Base-by-base conservation (phyloP, 2,329 filamentous ascomycete genomes). In the Arthrobotrys musiformis region DNA sequence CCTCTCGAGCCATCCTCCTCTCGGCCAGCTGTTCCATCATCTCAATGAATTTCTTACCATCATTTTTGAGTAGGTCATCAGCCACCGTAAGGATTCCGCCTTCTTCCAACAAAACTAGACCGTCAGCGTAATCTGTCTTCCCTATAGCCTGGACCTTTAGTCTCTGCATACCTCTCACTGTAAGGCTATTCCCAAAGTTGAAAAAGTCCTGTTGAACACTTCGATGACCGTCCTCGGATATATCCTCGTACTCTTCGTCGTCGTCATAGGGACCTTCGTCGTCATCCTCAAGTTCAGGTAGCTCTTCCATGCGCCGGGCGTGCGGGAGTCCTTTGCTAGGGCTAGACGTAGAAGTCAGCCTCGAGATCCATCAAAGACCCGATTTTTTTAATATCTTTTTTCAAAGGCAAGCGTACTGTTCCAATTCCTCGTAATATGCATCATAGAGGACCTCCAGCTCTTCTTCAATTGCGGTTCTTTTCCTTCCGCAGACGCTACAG, bases 1-100 rank as follows among this genome's bases (percentile, higher is more conserved):
- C 94, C 86, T 98, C 94, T 81, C 95, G 91, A 82, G 94, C 93
- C 94, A 99, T 97, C 81, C 95, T 90, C 81, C 94, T 92, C 85
- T 99, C 95, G 40, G 95, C 95, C 81, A 99, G 88, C 85, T 98
- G 94, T 84, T 99, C 95, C 95, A 99, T 99, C 95, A 99, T 99
- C 84, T 99, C 95, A 84, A 99, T 99, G 86, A 99, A 99, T 83
- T 97, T 97, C 85, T 97, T 97, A 82, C 95, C 95, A 84, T 99
- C 95, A 85, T 99, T 99, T 85, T 98, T 98, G 79, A 99, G 89
- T 80, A 99, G 88, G 85, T 99, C 95, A 86, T 99, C 95, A 84
- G 95, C 95, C 82, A 99, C 95, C 80, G 95, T 99, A 83, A 99
- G 90, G 84, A 99, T 97, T 83, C 95, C 96, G 86, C 95, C 94